Base-by-base conservation (phyloP, 352 stramenopile genomes). In the Phytophthora uliginosa region DNA sequence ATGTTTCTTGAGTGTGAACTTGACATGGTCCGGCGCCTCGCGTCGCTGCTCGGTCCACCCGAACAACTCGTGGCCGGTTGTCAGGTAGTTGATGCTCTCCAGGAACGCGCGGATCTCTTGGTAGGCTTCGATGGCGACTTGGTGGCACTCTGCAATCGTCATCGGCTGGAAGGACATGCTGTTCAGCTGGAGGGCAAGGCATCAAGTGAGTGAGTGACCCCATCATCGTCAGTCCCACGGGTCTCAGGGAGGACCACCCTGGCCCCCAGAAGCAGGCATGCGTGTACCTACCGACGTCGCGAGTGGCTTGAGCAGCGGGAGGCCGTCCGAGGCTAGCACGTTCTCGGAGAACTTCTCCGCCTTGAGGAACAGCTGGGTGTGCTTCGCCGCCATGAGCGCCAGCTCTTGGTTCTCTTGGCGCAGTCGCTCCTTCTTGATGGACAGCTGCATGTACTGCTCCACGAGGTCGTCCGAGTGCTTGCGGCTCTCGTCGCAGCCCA, bases 1-100 rank as follows among this genome's bases (percentile, higher is more conserved):
- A 17, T 67, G 64, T 60, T 92, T 92, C 20, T 79, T 77, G 26
- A 92, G 68, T 4, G 75, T 87, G 38, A 92, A 90, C 59, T 88
- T 78, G 59, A 92, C 71, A 52, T 79, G 74, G 59, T 80, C 75
- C 3, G 66, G 36, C 3, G 75, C 65, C 50, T 86, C 60, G 15
- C 73, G 72, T 13, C 83, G 83, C 26, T 80, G 76, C 40, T 92
- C 85, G 8, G 69, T 63, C 83, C 83, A 92, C 17, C 83, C 85
- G 34, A 88, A 90, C 5, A 90, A 34, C 45, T 75, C 80, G 47
- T 79, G 65, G 15, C 81, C 85, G 2, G 81, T 82, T 20, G 71
- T 88, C 34, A 86, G 38, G 55, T 79, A 85, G 47, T 63, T 66
- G 9, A 86, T 74, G 63, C 76, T 83, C 50, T 83, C 51, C 50